Conservation (phyloP, 805 yeast genomes). For the Candida morakotiae region DNA sequence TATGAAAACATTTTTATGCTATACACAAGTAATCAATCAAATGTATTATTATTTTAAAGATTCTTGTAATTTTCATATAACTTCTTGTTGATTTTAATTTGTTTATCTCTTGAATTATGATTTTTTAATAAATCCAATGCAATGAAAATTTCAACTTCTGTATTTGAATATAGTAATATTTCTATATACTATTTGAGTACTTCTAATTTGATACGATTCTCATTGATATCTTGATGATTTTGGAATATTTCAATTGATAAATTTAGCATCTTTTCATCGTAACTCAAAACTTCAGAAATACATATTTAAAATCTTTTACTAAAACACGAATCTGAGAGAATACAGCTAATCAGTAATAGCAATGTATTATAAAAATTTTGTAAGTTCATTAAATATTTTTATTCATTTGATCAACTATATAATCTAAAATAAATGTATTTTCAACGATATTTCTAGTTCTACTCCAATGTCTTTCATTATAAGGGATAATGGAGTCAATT, state of each 20-base stretch:
- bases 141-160: background rate
- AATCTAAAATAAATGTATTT: constrained; percentile 82
- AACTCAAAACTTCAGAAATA: no score
- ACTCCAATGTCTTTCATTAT: constrained; percentile 77
- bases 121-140: background rate
- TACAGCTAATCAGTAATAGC: no score
- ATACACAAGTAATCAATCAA: constrained; percentile 4
- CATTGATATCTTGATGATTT: background rate
- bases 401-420: constrained; percentile 75
- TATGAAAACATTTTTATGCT: background rate
- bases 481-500: constrained; percentile 79
- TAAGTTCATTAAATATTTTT: no score
- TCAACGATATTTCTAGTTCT: constrained; percentile 79
- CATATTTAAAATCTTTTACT: no score
- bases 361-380: no score
- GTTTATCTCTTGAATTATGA: background rate
- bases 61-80: constrained; percentile 1
- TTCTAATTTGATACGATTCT: background rate
- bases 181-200: constrained; percentile 2
- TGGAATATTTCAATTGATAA: constrained; percentile 1
- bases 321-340: no score
- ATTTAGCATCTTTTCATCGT: no score
- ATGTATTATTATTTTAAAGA: background rate
- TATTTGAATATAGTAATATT: background rate
- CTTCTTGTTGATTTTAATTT: background rate